Evolutionary conservation across 345 rosid species (phyloP).

Genomic region (Pseudoturritis turrita): DNA sequence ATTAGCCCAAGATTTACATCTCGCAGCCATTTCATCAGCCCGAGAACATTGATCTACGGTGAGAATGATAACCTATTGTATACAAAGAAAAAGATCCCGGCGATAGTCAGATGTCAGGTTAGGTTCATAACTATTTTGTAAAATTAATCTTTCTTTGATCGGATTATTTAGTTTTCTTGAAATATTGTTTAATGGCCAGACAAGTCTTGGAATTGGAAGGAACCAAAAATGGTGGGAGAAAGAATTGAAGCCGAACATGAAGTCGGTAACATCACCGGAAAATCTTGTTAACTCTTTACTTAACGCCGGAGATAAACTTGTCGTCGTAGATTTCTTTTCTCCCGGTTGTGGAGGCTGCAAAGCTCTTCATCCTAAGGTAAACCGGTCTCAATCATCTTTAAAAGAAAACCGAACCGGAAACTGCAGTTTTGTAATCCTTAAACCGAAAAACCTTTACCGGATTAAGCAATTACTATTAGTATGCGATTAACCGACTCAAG

Average conservation of each 20-base stretch:
- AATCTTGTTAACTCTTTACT: slow-evolving; percentile 57
- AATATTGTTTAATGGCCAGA: slow-evolving; percentile 1
- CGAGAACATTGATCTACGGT: background rate
- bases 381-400: background rate
- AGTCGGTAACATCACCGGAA: slow-evolving; percentile 62
- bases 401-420: background rate
- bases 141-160: background rate
- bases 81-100: slow-evolving; percentile 1
- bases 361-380: slow-evolving; percentile 85
- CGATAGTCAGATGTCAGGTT: slow-evolving; percentile 12
- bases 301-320: slow-evolving; percentile 68
- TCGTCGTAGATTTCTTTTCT: slow-evolving; percentile 81
- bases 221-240: slow-evolving; percentile 73
- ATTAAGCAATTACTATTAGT: background rate
- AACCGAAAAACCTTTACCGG: background rate
- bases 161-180: background rate
- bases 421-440: background rate
- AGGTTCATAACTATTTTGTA: no score
- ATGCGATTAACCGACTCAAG: background rate
- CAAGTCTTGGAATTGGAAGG: slow-evolving; percentile 18
- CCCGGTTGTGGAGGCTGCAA: slow-evolving; percentile 94
- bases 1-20: slow-evolving; percentile 10
- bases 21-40: background rate
- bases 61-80: background rate
- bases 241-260: slow-evolving; percentile 68